These are phyloP conservation scores for Gamsiella multidivaricata DNA, from an alignment of 192 early-diverging fungal genomes.

Conservation along the genomic window DNA sequence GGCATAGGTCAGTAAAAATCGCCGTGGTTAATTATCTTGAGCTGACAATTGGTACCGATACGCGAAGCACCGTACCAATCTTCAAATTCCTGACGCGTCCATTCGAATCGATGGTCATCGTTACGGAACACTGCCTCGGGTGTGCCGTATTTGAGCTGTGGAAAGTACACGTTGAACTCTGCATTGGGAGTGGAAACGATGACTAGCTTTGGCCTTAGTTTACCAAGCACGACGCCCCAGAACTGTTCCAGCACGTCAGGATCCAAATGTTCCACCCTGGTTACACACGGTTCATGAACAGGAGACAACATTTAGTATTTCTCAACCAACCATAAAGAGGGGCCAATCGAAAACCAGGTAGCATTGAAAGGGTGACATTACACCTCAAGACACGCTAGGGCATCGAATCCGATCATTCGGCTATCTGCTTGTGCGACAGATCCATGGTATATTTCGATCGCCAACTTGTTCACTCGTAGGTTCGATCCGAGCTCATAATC, in stretches of 20 bases:
- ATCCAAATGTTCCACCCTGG: constrained; percentile 81
- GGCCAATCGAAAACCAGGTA: no score
- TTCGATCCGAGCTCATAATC: constrained; percentile 63
- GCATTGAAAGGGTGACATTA: constrained; percentile 3
- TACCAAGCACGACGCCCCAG: constrained; percentile 70
- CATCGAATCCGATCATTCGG: constrained; percentile 71
- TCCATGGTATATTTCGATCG: constrained; percentile 76
- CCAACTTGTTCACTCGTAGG: constrained; percentile 69
- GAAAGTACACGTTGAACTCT: constrained; percentile 93
- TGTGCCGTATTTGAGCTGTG: constrained; percentile 78
- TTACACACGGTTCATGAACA: no score
- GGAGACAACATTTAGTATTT: no score
- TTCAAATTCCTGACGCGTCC: constrained; percentile 90
- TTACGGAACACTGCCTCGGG: constrained; percentile 73
- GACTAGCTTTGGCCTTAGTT: constrained; percentile 74
- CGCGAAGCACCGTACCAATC: no score
- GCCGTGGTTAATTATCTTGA: not conserved
- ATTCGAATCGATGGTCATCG: constrained; percentile 94
- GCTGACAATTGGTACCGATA: no score
- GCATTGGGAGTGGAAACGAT: constrained; percentile 87
- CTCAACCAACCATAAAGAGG: no score
- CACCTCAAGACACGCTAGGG: constrained; percentile 85
- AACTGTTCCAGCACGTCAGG: constrained; percentile 67
- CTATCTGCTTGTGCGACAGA: constrained; percentile 61
- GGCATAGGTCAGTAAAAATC: no score